These are phyloP conservation scores for Corinectria fuckeliana DNA, from an alignment of 2,329 filamentous ascomycete species.

Conservation along the genomic window DNA sequence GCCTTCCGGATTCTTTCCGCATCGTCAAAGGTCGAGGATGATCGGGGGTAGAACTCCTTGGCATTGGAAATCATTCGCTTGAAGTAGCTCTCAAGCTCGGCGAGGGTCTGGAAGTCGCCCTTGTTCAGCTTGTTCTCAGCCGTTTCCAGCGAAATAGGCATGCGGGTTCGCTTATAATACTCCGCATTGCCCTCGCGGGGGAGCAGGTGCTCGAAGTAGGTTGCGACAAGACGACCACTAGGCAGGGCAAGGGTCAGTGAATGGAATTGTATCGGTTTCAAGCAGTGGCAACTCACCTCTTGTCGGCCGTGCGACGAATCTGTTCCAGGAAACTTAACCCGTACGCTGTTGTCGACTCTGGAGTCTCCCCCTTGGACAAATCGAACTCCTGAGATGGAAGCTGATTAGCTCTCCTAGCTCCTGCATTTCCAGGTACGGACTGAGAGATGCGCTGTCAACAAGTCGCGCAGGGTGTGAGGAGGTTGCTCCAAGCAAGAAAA, in stretches of 20 bases:
- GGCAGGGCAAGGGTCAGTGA: conserved; percentile 26
- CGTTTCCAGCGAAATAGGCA: conserved; percentile 79
- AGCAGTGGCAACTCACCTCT: conserved; percentile 65
- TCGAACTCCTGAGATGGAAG: conserved; percentile 48
- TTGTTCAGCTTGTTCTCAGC: conserved; percentile 78
- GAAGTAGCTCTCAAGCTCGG: conserved; percentile 81
- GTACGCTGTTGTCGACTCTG: conserved; percentile 72
- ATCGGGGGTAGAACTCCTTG: conserved; percentile 81
- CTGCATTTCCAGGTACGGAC: background rate
- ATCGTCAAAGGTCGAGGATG: conserved; percentile 77
- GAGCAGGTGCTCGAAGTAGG: conserved; percentile 76
- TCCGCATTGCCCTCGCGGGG: conserved; percentile 68
- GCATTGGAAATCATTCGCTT: conserved; percentile 89
- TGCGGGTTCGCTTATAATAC: conserved; percentile 78
- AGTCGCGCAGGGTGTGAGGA: conserved; percentile 10
- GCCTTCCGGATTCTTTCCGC: conserved; percentile 87
- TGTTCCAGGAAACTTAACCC: conserved; percentile 78
- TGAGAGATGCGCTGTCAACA: background rate
- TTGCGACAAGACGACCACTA: conserved; percentile 76
- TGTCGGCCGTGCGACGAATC: conserved; percentile 79
- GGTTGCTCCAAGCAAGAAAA: background rate
- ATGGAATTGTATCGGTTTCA: conserved; percentile 5
- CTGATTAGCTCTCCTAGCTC: conserved; percentile 18
- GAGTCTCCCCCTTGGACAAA: conserved; percentile 63
- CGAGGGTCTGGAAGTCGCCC: conserved; percentile 72